Evolutionary conservation across 768 basidiomycete species (phyloP).

Genomic region (Russula ochroleuca): DNA sequence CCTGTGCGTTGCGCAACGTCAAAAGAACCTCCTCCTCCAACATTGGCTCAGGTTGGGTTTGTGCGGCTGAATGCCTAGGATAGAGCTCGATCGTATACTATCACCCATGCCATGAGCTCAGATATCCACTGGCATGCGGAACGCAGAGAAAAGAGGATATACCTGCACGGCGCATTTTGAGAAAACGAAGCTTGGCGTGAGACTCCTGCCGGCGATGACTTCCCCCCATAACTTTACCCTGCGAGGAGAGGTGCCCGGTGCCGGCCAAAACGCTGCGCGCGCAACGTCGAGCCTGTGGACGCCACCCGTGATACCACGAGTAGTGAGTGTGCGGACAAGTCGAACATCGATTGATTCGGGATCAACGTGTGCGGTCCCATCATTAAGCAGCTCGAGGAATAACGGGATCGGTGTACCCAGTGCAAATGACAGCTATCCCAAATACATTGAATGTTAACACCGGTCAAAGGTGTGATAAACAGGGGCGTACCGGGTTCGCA

Average conservation of each 20-base stretch:
- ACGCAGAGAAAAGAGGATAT: background rate
- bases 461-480: background rate
- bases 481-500: slow-evolving; percentile 14
- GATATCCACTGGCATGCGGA: too few relatives aligned
- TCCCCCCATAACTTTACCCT: slow-evolving; percentile 18
- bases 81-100: slow-evolving; percentile 21
- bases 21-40: slow-evolving; percentile 28
- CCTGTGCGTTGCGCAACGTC: slow-evolving; percentile 27
- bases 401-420: slow-evolving; percentile 22
- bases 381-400: slow-evolving; percentile 3
- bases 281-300: slow-evolving; percentile 7
- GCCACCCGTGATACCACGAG: slow-evolving; percentile 5
- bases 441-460: background rate
- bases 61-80: background rate
- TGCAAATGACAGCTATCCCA: slow-evolving; percentile 20
- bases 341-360: slow-evolving; percentile 14
- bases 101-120: background rate
- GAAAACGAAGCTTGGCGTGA: slow-evolving; percentile 21
- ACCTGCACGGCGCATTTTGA: slow-evolving; percentile 18
- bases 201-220: background rate
- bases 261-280: slow-evolving; percentile 19
- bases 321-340: slow-evolving; percentile 15
- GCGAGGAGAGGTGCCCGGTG: background rate
- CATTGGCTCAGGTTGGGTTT: slow-evolving; percentile 10
- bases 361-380: background rate